Conservation (phyloP, 495 filamentous ascomycete genomes). For the Corynascus novoguineensis region DNA sequence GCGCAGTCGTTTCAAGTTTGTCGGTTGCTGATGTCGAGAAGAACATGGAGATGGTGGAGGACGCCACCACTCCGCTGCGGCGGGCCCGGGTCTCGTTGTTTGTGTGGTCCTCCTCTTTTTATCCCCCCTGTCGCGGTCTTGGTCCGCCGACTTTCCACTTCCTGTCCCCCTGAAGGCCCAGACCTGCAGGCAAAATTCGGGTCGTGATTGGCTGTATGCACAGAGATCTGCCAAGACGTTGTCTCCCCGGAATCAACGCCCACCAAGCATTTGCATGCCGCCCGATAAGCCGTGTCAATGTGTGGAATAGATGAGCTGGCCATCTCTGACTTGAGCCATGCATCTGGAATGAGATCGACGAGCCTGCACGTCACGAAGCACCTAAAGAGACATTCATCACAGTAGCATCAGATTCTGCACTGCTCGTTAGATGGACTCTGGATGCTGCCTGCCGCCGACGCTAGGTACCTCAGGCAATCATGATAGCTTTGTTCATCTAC, state of each 20-base stretch:
- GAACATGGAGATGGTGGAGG: background rate
- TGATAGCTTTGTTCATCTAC: conserved; percentile 5
- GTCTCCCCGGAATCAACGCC: background rate
- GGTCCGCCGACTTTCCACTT: conserved; percentile 18
- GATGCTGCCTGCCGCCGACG: too few relatives aligned
- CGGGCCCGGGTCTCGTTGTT: conserved; percentile 8
- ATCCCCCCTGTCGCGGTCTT: conserved; percentile 9
- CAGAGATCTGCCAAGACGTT: background rate
- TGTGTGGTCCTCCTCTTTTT: background rate
- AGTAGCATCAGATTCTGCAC: too few relatives aligned
- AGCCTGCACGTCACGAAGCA: too few relatives aligned
- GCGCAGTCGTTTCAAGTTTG: background rate
- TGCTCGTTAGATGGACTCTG: too few relatives aligned
- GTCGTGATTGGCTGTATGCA: conserved; percentile 16
- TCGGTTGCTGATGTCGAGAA: conserved; percentile 1
- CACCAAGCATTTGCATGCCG: background rate
- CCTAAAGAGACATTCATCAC: too few relatives aligned
- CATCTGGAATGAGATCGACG: too few relatives aligned
- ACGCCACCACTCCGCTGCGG: conserved; percentile 2
- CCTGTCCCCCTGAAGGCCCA: conserved; percentile 11
- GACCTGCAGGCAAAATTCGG: background rate
- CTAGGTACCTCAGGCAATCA: too few relatives aligned
- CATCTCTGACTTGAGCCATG: background rate
- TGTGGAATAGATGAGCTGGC: background rate
- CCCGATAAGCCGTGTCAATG: conserved; percentile 1